These are phyloP conservation scores for Wickerhamomyces sp. DNA, from an alignment of 1,139 yeast genomes.

Conservation along the genomic window DNA sequence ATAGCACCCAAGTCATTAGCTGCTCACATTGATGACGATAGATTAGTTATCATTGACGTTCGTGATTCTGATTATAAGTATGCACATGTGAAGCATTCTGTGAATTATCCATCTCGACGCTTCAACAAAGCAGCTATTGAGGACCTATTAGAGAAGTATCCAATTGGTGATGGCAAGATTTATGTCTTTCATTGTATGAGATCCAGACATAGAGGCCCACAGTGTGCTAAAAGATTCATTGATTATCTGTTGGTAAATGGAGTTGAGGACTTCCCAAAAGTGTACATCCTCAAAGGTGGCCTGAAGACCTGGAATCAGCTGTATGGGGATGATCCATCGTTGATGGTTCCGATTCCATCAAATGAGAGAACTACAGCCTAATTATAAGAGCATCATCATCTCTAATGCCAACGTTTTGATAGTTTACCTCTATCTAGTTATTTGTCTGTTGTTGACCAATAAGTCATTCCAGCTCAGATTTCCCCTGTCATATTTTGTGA, in stretches of 20 bases:
- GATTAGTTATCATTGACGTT: conserved; percentile 17
- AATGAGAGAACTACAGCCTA: too few relatives aligned
- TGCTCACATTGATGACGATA: background rate
- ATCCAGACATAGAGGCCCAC: conserved; percentile 20
- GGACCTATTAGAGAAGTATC: conserved; percentile 47
- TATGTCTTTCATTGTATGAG: conserved; percentile 24
- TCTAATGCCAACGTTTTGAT: too few relatives aligned
- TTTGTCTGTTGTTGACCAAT: too few relatives aligned
- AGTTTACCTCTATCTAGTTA: too few relatives aligned
- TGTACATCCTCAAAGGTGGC: conserved; percentile 20
- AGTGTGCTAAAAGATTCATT: conserved; percentile 12
- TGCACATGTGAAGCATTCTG: conserved; percentile 10
- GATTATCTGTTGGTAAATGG: conserved; percentile 5
- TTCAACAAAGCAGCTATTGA: conserved; percentile 28
- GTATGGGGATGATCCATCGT: conserved; percentile 11
- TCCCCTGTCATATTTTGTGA: background rate
- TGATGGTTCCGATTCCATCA: conserved; percentile 3
- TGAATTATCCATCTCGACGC: conserved; percentile 10
- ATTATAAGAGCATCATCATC: too few relatives aligned
- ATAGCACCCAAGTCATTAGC: background rate
- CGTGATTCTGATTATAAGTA: conserved; percentile 18
- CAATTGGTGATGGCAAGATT: conserved; percentile 37
- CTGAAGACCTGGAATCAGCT: conserved; percentile 17
- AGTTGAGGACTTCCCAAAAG: conserved; percentile 7
- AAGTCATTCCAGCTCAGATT: too few relatives aligned